Conservation (phyloP, 176 grass and related monocot species). For the Raddia guianensis region DNA sequence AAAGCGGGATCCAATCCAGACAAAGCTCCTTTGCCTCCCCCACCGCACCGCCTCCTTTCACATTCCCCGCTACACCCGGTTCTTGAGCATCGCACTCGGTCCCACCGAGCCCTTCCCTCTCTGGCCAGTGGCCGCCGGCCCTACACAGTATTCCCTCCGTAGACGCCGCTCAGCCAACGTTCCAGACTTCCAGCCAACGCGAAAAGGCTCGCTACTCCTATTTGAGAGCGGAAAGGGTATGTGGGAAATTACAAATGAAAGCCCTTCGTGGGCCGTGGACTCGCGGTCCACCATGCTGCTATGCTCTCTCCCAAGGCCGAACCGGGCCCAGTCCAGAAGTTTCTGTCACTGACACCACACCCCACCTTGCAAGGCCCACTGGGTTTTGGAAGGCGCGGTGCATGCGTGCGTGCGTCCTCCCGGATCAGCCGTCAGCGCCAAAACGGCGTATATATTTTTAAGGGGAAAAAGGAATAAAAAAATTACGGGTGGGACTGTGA, state of each 20-base stretch:
- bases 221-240: not conserved
- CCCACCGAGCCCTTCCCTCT: not conserved
- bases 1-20: conserved; percentile 7
- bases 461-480: not conserved
- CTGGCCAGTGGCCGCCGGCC: not conserved
- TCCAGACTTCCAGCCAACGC: not conserved
- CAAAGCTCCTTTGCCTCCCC: not conserved
- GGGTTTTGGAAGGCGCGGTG: conserved; percentile 18
- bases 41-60: not conserved
- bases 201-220: conserved; percentile 40
- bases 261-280: not conserved
- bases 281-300: not conserved
- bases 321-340: rapidly evolving
- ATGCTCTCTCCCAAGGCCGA: not conserved
- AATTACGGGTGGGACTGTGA: not conserved
- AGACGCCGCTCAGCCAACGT: conserved; percentile 38
- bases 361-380: rapidly evolving
- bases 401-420: not conserved
- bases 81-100: not conserved
- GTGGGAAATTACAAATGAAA: conserved; percentile 10
- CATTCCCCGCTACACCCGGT: not conserved
- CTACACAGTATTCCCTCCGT: not conserved
- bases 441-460: not conserved
- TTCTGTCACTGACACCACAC: rapidly evolving
- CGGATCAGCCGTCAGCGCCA: not conserved